Percentiles rank a stretch among this genome's conserved stretches.
Evolutionary conservation across 2,329 filamentous ascomycete species (phyloP).

Genomic region (Myriosclerotinia scirpicola): DNA sequence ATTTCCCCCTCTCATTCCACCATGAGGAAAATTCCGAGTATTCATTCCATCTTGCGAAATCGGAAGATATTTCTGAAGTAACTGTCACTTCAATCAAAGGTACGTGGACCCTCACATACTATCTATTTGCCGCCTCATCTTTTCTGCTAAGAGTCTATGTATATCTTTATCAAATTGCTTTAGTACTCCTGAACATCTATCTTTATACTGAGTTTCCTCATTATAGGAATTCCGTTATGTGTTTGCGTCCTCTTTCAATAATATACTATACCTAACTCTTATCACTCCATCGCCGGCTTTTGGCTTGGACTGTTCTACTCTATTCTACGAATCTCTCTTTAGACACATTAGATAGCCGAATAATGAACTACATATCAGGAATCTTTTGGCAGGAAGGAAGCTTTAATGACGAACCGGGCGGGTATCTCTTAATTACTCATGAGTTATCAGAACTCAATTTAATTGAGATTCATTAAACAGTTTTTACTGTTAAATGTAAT

Average conservation of each 20-base stretch:
- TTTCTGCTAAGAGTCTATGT: neutral
- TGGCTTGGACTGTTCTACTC: too few species aligned
- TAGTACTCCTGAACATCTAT: neutral
- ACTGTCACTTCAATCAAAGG: neutral
- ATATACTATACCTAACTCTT: neutral
- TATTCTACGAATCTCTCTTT: neutral
- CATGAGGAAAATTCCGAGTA: constrained; percentile 1
- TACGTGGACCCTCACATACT: neutral
- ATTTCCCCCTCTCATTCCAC: neutral
- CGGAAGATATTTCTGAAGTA: neutral
- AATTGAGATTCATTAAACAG: too few species aligned
- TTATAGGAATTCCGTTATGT: neutral
- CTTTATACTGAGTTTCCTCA: neutral
- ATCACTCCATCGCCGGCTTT: too few species aligned
- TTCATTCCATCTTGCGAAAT: neutral
- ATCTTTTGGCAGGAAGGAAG: too few species aligned
- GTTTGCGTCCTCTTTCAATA: neutral
- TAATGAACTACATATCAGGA: neutral
- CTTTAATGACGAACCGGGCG: too few species aligned
- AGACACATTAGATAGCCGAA: neutral
- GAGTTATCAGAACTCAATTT: too few species aligned
- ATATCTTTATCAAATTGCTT: neutral
- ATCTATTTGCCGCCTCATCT: neutral
- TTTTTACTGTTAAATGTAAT: too few species aligned
- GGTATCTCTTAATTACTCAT: too few species aligned